These are phyloP conservation scores for Otatea glauca DNA, from an alignment of 176 grass and related monocot genomes.

Conservation along the genomic window DNA sequence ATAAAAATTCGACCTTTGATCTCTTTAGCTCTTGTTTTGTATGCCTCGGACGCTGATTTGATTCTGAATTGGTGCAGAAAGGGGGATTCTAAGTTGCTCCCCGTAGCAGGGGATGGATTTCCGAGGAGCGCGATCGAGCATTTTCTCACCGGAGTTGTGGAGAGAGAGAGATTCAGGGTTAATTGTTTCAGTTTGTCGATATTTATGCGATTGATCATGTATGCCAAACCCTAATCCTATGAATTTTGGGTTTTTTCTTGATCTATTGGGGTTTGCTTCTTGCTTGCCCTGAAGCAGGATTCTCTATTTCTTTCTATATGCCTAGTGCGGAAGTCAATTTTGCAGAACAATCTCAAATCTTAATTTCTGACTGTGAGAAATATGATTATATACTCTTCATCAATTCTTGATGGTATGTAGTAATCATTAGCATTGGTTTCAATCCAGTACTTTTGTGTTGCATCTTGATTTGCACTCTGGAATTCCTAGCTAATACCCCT, in stretches of 20 bases:
- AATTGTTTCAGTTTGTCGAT: slow-evolving; percentile 4
- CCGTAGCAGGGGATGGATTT: slow-evolving; percentile 19
- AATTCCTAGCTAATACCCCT: not conserved
- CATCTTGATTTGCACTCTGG: slow-evolving; percentile 1
- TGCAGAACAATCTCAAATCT: not conserved
- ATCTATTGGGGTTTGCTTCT: not conserved
- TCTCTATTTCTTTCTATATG: not conserved
- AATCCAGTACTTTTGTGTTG: not conserved
- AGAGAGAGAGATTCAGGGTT: slow-evolving; percentile 36
- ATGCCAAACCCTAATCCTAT: slow-evolving; percentile 34
- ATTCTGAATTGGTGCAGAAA: slow-evolving; percentile 46
- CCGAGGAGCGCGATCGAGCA: slow-evolving; percentile 37
- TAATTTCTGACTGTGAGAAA: not conserved
- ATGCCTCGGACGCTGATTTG: not conserved
- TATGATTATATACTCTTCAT: not conserved
- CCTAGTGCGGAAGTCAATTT: not conserved
- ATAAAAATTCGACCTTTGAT: slow-evolving; percentile 22
- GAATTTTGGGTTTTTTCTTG: not conserved
- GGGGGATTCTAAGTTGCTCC: slow-evolving; percentile 42
- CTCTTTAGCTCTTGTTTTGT: not conserved
- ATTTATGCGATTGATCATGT: slow-evolving; percentile 21
- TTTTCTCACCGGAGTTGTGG: slow-evolving; percentile 19
- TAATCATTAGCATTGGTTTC: slow-evolving; percentile 1
- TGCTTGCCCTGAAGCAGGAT: not conserved
- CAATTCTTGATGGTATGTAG: not conserved